Conservation (phyloP, 768 basidiomycete genomes). For the Boletus barrowsii region DNA sequence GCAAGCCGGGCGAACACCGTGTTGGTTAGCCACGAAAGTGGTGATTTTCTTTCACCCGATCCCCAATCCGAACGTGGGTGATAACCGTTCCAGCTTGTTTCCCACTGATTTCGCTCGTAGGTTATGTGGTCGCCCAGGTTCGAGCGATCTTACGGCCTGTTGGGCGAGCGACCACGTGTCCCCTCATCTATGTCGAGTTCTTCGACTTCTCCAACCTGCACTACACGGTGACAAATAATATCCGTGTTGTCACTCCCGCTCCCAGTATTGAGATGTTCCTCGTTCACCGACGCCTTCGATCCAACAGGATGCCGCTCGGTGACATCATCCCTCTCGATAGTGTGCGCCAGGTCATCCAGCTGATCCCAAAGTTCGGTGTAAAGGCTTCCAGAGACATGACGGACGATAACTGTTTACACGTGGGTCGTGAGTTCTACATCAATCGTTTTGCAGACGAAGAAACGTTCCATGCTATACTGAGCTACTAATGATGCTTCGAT, state of each 20-base stretch:
- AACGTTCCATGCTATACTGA: background rate
- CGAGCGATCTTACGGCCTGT: background rate
- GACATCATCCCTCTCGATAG: background rate
- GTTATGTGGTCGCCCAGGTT: background rate
- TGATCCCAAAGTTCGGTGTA: background rate
- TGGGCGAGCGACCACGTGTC: no score
- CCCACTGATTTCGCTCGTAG: background rate
- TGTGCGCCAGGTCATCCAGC: background rate
- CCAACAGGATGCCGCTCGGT: background rate
- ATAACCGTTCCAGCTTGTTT: background rate
- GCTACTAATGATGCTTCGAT: no score
- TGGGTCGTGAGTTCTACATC: background rate
- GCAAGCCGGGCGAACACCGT: conserved; percentile 1
- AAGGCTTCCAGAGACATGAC: background rate
- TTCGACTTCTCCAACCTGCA: background rate
- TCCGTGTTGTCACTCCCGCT: background rate
- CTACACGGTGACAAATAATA: background rate
- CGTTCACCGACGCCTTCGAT: background rate
- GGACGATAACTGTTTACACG: background rate
- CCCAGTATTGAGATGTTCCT: background rate
- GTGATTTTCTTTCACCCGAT: background rate
- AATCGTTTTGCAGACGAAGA: background rate
- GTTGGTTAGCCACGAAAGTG: conserved; percentile 7
- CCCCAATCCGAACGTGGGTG: background rate
- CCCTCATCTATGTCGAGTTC: background rate